Evolutionary conservation across 2,329 filamentous ascomycete genomes (phyloP).

Genomic region (Paecilomyces niveus): DNA sequence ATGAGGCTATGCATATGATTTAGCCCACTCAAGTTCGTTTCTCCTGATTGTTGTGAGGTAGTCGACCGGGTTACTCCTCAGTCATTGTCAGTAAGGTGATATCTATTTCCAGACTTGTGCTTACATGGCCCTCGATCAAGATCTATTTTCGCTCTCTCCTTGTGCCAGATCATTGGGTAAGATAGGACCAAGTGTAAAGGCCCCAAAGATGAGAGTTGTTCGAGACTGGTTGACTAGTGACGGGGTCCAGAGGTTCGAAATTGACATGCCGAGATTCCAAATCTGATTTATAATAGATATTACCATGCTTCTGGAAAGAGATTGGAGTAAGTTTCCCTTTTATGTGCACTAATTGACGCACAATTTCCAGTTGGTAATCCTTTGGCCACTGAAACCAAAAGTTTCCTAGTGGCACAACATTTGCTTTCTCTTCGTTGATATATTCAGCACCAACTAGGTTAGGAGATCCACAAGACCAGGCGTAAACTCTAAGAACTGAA

Average conservation of each 20-base stretch:
- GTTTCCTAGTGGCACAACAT: constrained; percentile 21
- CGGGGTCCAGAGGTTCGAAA: neutral
- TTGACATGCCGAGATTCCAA: constrained; percentile 1
- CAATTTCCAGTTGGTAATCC: constrained; percentile 6
- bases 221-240: neutral
- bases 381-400: constrained; percentile 19
- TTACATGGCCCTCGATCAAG: constrained; percentile 12
- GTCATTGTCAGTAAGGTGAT: neutral
- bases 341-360: constrained; percentile 13
- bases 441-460: constrained; percentile 35
- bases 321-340: constrained; percentile 13
- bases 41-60: constrained; percentile 7
- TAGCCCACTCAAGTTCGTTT: constrained; percentile 10
- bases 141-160: constrained; percentile 3
- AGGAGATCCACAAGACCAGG: constrained; percentile 23
- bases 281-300: constrained; percentile 14
- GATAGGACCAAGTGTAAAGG: constrained; percentile 8
- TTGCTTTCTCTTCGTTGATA: constrained; percentile 31
- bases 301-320: constrained; percentile 13
- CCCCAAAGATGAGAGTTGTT: neutral
- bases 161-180: constrained; percentile 7
- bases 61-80: constrained; percentile 5
- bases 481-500: constrained; percentile 29
- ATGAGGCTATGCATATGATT: constrained; percentile 6
- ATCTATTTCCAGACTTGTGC: neutral